Conservation (phyloP, 139 green algal species). For the Spirogloea muscicola region DNA sequence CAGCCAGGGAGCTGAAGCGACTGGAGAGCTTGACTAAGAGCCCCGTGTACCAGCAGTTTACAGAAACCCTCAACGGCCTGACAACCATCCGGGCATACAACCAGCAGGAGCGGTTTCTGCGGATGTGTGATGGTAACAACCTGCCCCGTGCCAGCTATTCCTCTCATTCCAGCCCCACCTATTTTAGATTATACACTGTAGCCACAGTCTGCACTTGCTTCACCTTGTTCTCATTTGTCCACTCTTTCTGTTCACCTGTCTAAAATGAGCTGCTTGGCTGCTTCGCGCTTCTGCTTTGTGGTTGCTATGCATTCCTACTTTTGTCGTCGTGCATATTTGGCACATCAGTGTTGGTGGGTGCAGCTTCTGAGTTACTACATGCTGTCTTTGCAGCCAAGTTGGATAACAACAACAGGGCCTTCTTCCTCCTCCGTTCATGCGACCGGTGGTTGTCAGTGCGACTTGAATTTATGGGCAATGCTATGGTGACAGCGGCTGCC, state of each 20-base stretch:
- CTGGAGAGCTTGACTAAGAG: slow-evolving; percentile 77
- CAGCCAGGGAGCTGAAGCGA: slow-evolving; percentile 80
- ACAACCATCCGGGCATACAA: slow-evolving; percentile 62
- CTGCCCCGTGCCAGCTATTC: too few species aligned
- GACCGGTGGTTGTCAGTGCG: slow-evolving; percentile 39
- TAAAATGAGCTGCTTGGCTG: too few species aligned
- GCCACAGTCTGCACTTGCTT: too few species aligned
- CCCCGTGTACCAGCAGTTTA: slow-evolving; percentile 72
- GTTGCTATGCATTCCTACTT: background rate
- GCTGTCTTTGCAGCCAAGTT: slow-evolving; percentile 47
- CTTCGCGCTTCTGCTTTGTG: background rate
- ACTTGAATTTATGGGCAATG: slow-evolving; percentile 41
- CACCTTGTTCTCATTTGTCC: too few species aligned
- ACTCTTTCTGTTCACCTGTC: too few species aligned
- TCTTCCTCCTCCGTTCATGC: slow-evolving; percentile 41
- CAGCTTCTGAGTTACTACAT: background rate
- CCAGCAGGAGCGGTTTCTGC: slow-evolving; percentile 46
- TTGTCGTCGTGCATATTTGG: background rate
- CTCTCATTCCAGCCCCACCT: too few species aligned
- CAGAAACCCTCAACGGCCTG: slow-evolving; percentile 67
- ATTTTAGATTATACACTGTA: too few species aligned
- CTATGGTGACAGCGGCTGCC: slow-evolving; percentile 32
- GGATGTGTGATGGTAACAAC: slow-evolving; percentile 32
- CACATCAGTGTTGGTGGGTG: background rate
- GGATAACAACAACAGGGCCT: slow-evolving; percentile 41